Evolutionary conservation across 805 yeast genomes (phyloP), one percentile per base, ranked within the genome.

Genomic region (Candida pini): DNA sequence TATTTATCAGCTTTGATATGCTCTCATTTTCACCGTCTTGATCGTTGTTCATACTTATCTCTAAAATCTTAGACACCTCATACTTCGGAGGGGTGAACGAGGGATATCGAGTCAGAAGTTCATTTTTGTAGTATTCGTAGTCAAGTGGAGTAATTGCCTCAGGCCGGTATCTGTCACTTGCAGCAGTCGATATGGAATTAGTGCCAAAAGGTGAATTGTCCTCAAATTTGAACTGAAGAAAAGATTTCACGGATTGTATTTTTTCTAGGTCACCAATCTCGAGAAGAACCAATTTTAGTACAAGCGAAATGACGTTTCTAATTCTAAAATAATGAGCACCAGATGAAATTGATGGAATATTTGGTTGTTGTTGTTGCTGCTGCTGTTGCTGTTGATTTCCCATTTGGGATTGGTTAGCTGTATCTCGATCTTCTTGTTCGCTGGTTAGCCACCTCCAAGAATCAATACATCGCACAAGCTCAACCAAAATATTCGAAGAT

Each of bases 61-160:
- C 73, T 33, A 66, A 45, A 28, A 66, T 63, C 8, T 60, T 54
- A 0, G 82, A 77, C 4, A 73, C 43, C 3, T 59, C 58, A 12
- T 72, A 64, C 13, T 64, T 58, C 0, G 80, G 78, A 10, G 82
- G 75, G 5, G 63, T 51, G 42, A 66, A 80, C 4, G 84, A 62
- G 0, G 98, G 97, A 52, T 78, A 90, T 41, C 95, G 71, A 9
- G 86, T 72, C 4, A 68, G 56, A 3, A 89, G 55, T 40, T 86
- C 94, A 34, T 83, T 84, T 41, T 87, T 67, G 51, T 84, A 88
- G 6, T 83, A 76, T 49, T 77, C 79, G 52, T 85, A 90, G 44
- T 89, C 95, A n/a, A 85, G 58, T 0, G 96, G 95, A 1, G 95
- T 78, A 8, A 89, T 79, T 0, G 30, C 47, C 54, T 26, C 62